Evolutionary conservation across 257 asterid species (phyloP), one percentile per base, ranked within the genome.

Genomic region (Solanum gracilifrons): DNA sequence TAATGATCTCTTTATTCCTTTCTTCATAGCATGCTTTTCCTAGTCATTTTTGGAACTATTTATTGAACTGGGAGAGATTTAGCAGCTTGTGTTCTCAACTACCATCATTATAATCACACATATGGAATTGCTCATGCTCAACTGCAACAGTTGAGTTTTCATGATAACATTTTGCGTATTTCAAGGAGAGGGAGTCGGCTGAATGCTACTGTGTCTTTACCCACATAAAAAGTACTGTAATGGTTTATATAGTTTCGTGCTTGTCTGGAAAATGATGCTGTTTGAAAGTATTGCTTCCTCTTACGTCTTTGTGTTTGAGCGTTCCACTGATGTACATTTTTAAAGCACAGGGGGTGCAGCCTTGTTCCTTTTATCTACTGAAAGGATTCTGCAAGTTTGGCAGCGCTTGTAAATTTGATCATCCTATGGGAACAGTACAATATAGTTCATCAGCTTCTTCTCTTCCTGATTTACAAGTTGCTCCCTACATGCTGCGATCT

Each of bases 351-450:
- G 98, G 98, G 69, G 90, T 87, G 92, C 98, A 93, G 91, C 91
- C 96, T 87, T 96, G 98, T 94, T 74, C 94, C n/a, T 96, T 91
- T 92, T 95, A 96, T 92, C 77, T 94, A 92, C 96, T 90, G 92
- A 96, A 91, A 43, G 98, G 98, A 55, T 90, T 88, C 88, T 96
- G 98, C 96, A 95, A 96, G 90, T 95, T 93, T 27, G 98, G 98
- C 37, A 93, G 86, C 27, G 89, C 93, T 13, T 96, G 98, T 95
- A 96, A 93, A 91, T 96, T 92, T 87, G 98, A 96, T 91, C 98
- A 96, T 89, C 98, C 98, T 16, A 89, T 94, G 93, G 86, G 92
- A 39, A 43, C 89, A 84, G 88, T 89, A 85, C 89, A 90, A 88
- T 93, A 89, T 89, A 92, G 86, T 77, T 91, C 90, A 74, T 88